Conservation (phyloP, 2,329 filamentous ascomycete species). For the Alternaria atra region DNA sequence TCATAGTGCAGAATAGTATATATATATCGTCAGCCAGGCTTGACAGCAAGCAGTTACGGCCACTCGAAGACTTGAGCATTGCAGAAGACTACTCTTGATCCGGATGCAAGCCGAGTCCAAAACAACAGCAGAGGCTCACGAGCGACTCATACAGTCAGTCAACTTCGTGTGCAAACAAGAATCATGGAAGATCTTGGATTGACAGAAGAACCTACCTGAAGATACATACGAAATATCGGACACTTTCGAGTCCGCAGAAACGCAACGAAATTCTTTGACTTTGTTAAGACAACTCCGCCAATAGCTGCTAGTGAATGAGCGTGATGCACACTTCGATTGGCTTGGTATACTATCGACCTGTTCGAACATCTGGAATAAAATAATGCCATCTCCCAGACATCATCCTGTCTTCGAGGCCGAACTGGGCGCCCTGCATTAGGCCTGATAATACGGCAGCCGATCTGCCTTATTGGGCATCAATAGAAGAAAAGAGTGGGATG, state of each 20-base stretch:
- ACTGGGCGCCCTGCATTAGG: too few relatives aligned
- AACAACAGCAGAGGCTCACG: background rate
- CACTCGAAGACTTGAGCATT: background rate
- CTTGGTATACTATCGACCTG: background rate
- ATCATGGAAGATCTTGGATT: background rate
- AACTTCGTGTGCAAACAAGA: conserved; percentile 2
- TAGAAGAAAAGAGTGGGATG: background rate
- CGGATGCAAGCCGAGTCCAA: background rate
- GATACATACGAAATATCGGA: background rate
- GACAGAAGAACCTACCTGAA: conserved; percentile 1
- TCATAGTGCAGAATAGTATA: too few relatives aligned
- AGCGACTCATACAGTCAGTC: background rate
- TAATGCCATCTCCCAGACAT: background rate
- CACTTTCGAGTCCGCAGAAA: background rate
- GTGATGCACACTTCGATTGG: conserved; percentile 2
- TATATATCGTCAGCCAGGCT: too few relatives aligned
- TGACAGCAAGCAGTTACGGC: too few relatives aligned
- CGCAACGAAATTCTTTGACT: background rate
- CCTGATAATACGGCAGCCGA: background rate
- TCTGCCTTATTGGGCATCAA: background rate
- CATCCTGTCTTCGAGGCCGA: background rate
- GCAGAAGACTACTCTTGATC: background rate
- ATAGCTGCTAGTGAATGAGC: conserved; percentile 2
- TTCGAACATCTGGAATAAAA: background rate
- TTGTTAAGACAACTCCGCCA: background rate